phyloP scores from a whole-genome alignment of 768 basidiomycete genomes.

The Russula vinacea region DNA sequence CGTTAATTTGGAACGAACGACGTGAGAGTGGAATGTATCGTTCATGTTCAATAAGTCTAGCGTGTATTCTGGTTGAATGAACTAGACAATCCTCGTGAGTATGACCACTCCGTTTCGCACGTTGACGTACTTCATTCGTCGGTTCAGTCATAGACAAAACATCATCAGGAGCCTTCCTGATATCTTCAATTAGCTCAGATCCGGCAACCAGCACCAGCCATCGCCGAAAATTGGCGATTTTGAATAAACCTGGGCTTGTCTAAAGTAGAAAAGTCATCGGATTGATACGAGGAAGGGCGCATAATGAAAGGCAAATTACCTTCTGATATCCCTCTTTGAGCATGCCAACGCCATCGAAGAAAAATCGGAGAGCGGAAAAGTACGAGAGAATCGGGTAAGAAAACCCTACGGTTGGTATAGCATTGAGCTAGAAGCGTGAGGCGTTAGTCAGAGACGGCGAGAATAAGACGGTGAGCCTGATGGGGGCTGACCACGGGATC shows the following conservation, averaged over 20 bases:
- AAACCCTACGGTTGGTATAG: background rate
- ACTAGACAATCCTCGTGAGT: background rate
- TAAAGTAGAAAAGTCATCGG: background rate
- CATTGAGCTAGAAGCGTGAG: background rate
- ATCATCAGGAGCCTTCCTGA: background rate
- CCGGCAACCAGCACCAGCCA: background rate
- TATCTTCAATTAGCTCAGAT: background rate
- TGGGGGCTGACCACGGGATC: slow-evolving; percentile 1
- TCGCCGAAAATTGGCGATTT: background rate
- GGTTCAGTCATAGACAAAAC: background rate
- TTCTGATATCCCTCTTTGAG: slow-evolving; percentile 6
- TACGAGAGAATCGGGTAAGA: slow-evolving; percentile 35
- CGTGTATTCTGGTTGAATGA: slow-evolving; percentile 4
- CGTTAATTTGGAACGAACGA: too few relatives aligned
- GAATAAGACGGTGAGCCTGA: background rate
- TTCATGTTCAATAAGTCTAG: background rate
- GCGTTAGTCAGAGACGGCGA: background rate
- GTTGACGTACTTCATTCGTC: background rate
- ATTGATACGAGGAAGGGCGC: background rate
- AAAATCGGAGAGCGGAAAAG: slow-evolving; percentile 6
- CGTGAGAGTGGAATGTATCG: background rate
- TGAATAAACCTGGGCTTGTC: background rate
- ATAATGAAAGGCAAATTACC: background rate
- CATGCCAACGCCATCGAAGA: background rate
- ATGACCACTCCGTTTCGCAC: background rate